phyloP scores from a whole-genome alignment of 352 stramenopile genomes.

The Phytophthora pseudosyringae region DNA sequence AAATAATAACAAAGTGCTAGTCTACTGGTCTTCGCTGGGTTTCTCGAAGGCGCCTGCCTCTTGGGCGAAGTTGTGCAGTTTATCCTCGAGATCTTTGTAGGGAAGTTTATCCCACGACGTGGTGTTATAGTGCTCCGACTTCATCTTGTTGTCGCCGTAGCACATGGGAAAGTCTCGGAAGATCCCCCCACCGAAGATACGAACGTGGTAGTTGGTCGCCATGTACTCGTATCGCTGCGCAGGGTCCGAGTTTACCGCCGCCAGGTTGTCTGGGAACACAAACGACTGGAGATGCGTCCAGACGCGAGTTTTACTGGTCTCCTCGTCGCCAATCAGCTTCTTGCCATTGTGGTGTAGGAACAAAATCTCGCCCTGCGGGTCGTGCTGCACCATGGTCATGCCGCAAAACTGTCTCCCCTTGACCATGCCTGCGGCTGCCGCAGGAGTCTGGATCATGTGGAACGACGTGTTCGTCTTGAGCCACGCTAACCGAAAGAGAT shows the following conservation, averaged over 20 bases:
- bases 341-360: slow-evolving; percentile 61
- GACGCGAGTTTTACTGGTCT: slow-evolving; percentile 19
- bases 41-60: slow-evolving; percentile 17
- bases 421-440: slow-evolving; percentile 43
- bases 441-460: slow-evolving; percentile 51
- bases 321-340: slow-evolving; percentile 37
- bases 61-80: slow-evolving; percentile 21
- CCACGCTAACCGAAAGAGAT: slow-evolving; percentile 63
- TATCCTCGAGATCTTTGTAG: slow-evolving; percentile 27
- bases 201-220: slow-evolving; percentile 28
- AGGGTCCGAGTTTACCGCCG: slow-evolving; percentile 4
- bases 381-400: slow-evolving; percentile 59
- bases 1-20: slow-evolving; percentile 4
- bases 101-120: slow-evolving; percentile 21
- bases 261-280: slow-evolving; percentile 24
- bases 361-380: slow-evolving; percentile 39
- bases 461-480: slow-evolving; percentile 52
- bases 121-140: slow-evolving; percentile 30
- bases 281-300: slow-evolving; percentile 38
- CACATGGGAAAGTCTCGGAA: slow-evolving; percentile 25
- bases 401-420: slow-evolving; percentile 50
- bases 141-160: slow-evolving; percentile 38
- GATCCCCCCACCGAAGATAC: slow-evolving; percentile 22
- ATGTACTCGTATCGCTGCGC: slow-evolving; percentile 28
- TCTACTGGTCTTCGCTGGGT: slow-evolving; percentile 7